phyloP scores from a whole-genome alignment of 148 eudicot genomes.

The Limonium bicolor region DNA sequence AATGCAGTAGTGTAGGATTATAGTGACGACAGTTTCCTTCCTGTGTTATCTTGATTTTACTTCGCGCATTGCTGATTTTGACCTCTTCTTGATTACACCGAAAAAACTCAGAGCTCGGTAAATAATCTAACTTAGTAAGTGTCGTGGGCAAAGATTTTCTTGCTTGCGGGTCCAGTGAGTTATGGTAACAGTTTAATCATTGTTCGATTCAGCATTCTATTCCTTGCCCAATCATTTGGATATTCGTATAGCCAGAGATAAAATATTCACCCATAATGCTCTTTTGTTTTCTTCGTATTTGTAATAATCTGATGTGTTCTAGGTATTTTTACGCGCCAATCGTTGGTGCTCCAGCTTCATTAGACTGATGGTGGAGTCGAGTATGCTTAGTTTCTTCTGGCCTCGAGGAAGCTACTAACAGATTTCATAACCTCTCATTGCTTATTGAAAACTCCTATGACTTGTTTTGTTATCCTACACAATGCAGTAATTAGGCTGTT shows the following conservation, averaged over 20 bases:
- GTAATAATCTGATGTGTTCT: not conserved
- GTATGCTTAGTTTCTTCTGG: conserved; percentile 94
- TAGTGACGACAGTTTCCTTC: not conserved
- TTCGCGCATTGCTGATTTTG: conserved; percentile 2
- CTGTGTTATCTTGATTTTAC: too few relatives aligned
- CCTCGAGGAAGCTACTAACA: conserved; percentile 48
- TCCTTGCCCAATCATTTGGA: too few relatives aligned
- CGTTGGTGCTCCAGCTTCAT: conserved; percentile 90
- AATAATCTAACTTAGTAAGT: conserved; percentile 89
- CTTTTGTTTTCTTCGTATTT: not conserved
- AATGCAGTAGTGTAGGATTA: too few relatives aligned
- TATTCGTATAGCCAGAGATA: too few relatives aligned
- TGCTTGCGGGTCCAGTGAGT: conserved; percentile 95
- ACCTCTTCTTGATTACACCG: not conserved
- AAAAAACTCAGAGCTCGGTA: conserved; percentile 68
- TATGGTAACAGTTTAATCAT: too few relatives aligned
- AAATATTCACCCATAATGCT: too few relatives aligned
- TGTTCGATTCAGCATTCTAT: too few relatives aligned
- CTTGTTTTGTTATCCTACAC: too few relatives aligned
- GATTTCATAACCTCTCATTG: conserved; percentile 47
- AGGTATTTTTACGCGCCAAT: conserved; percentile 96
- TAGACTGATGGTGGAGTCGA: conserved; percentile 67
- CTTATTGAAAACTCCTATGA: not conserved
- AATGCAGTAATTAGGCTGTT: too few relatives aligned
- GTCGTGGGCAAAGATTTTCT: conserved; percentile 96